Evolutionary conservation across 108 stramenopile genomes (phyloP).

Genomic region (Stephanodiscus triporus): DNA sequence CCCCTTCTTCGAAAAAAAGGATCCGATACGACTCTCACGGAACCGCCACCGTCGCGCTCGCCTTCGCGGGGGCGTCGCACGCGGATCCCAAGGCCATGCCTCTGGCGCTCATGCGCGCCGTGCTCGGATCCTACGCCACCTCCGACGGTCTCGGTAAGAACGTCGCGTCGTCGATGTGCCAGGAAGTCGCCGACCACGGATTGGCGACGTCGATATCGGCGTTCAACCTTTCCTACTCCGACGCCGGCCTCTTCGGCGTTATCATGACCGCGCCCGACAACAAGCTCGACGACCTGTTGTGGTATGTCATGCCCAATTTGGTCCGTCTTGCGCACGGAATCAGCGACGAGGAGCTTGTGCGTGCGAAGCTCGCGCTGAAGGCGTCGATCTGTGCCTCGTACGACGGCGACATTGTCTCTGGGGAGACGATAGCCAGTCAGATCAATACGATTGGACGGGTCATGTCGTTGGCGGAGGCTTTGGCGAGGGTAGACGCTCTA

Average conservation of each 20-base stretch:
- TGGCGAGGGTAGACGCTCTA: constrained; percentile 94
- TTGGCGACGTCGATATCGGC: constrained; percentile 89
- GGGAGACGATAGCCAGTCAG: constrained; percentile 98
- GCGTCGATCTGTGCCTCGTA: constrained; percentile 90
- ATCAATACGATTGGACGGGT: constrained; percentile 96
- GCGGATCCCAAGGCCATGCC: constrained; percentile 95
- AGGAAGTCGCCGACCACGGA: constrained; percentile 89
- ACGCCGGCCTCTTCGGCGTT: constrained; percentile 97
- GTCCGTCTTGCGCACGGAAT: constrained; percentile 92
- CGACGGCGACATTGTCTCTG: constrained; percentile 91
- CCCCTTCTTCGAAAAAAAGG: constrained; percentile 11
- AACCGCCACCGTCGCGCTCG: constrained; percentile 94
- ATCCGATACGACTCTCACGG: constrained; percentile 88
- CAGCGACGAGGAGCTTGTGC: constrained; percentile 90
- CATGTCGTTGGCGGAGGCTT: constrained; percentile 95
- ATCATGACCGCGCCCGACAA: constrained; percentile 94
- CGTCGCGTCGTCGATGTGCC: constrained; percentile 88
- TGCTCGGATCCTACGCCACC: constrained; percentile 94
- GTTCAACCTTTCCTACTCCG: constrained; percentile 99
- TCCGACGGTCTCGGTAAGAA: constrained; percentile 87
- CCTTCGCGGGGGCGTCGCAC: constrained; percentile 96
- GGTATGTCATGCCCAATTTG: constrained; percentile 91
- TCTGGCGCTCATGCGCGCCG: constrained; percentile 95
- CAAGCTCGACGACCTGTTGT: constrained; percentile 90
- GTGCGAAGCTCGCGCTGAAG: constrained; percentile 97